These are phyloP conservation scores for Xylaria polymorpha DNA, from an alignment of 2,329 filamentous ascomycete genomes.

Conservation along the genomic window DNA sequence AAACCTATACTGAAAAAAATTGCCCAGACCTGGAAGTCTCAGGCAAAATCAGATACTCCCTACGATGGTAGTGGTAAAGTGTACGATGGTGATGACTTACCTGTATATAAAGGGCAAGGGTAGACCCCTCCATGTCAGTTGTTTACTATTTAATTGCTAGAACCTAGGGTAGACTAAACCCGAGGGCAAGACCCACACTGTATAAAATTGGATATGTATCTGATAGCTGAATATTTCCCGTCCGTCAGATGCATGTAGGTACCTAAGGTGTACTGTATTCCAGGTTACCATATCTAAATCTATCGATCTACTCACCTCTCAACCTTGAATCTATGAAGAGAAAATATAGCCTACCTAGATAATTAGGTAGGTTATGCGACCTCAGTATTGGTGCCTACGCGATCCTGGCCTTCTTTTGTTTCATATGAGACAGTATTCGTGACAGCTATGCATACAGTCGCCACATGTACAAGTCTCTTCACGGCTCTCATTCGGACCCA, in stretches of 20 bases:
- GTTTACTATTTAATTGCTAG: background rate
- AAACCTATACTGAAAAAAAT: conserved; percentile 53
- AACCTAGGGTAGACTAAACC: background rate
- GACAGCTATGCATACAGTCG: conserved; percentile 19
- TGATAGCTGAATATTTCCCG: background rate
- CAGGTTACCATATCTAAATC: no score
- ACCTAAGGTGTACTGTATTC: no score
- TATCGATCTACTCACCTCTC: no score
- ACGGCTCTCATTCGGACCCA: conserved; percentile 78
- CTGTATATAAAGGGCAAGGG: conserved; percentile 54
- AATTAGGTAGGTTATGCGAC: background rate
- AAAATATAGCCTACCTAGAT: background rate
- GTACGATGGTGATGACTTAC: conserved; percentile 56
- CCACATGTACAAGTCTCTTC: conserved; percentile 44
- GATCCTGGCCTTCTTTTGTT: background rate
- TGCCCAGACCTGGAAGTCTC: conserved; percentile 48
- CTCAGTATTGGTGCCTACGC: background rate
- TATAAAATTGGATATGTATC: background rate
- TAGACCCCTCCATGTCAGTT: conserved; percentile 13
- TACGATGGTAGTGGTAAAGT: conserved; percentile 60
- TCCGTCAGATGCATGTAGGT: background rate
- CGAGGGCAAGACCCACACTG: background rate
- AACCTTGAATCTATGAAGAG: no score
- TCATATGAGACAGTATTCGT: background rate
- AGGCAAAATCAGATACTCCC: conserved; percentile 51